These are phyloP conservation scores for rapeseed (Brassica napus) DNA, from an alignment of 345 rosid genomes.

Conservation along the genomic window Da-Ae NC_063443.1:18356501-18357000, in stretches of 20 bases:
- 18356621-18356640: slow-evolving; percentile 34
- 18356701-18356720: slow-evolving; percentile 42
- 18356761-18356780: slow-evolving; percentile 31
- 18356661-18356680: slow-evolving; percentile 25
- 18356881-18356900: slow-evolving; percentile 36
- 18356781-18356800: slow-evolving; percentile 24
- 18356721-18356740: slow-evolving; percentile 31
- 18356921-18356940: slow-evolving; percentile 45
- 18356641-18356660: slow-evolving; percentile 38
- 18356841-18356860: slow-evolving; percentile 30
- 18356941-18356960: slow-evolving; percentile 54
- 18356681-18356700: slow-evolving; percentile 36
- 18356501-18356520: too few relatives aligned
- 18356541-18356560: too few relatives aligned
- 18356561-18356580: slow-evolving; percentile 18
- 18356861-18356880: slow-evolving; percentile 29
- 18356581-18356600: slow-evolving; percentile 26
- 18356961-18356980: slow-evolving; percentile 60
- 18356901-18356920: slow-evolving; percentile 29
- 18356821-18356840: slow-evolving; percentile 23
- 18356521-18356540: too few relatives aligned
- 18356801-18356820: slow-evolving; percentile 32
- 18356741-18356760: slow-evolving; percentile 11
- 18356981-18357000: slow-evolving; percentile 68
- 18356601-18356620: slow-evolving; percentile 28